Evolutionary conservation across 495 filamentous ascomycete species (phyloP).

Genomic region (Staphylotrichum longicolle): DNA sequence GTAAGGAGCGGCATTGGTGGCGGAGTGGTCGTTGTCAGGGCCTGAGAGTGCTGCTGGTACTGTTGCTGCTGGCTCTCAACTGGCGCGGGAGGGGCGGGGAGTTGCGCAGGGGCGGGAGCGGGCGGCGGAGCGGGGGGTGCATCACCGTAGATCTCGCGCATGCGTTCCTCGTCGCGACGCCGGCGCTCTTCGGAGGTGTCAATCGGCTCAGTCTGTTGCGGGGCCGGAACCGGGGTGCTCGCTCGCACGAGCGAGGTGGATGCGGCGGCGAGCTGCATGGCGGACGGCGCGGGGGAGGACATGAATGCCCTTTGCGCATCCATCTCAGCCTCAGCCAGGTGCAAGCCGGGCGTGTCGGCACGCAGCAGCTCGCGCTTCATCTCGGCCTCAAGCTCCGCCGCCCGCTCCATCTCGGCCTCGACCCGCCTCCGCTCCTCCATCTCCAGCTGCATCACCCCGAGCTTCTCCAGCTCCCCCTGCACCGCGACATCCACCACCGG

Average conservation of each 20-base stretch:
- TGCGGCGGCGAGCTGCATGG: constrained; percentile 20
- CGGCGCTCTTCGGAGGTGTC: constrained; percentile 34
- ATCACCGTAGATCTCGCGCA: constrained; percentile 55
- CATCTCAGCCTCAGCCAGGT: neutral
- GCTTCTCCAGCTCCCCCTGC: constrained; percentile 45
- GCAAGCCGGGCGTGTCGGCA: neutral
- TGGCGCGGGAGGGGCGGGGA: neutral
- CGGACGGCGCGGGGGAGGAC: constrained; percentile 20
- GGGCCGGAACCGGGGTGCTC: constrained; percentile 15
- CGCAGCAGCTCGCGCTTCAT: neutral
- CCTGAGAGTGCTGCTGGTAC: constrained; percentile 1
- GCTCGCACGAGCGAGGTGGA: constrained; percentile 14
- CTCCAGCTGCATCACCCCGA: constrained; percentile 35
- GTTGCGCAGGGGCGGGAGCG: constrained; percentile 2
- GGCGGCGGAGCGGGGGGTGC: constrained; percentile 25
- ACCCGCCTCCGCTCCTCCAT: constrained; percentile 36
- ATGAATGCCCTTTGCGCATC: constrained; percentile 4
- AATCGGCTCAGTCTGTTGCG: constrained; percentile 21
- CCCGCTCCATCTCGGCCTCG: constrained; percentile 20
- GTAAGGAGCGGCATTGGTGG: constrained; percentile 8
- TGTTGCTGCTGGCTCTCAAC: neutral
- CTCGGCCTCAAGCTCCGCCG: constrained; percentile 34
- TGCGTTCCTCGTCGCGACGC: constrained; percentile 48
- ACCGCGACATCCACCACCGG: constrained; percentile 51
- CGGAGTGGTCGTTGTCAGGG: neutral